Percentiles rank a stretch among this genome's conserved stretches.
Evolutionary conservation across 495 filamentous ascomycete species (phyloP).

Genomic region (Jackrogersella minutella): DNA sequence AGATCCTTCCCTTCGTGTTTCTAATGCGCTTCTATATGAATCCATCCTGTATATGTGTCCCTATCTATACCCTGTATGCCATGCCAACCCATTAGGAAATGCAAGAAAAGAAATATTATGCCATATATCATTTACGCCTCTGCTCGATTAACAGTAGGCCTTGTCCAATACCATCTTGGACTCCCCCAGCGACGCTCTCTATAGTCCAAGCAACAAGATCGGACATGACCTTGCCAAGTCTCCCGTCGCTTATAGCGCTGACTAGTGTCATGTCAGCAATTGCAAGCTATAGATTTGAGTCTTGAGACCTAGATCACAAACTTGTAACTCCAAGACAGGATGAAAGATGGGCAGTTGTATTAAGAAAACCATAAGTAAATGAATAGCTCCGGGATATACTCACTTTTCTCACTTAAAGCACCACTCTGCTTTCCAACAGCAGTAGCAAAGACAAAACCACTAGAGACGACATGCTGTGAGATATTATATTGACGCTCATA

Average conservation of each 20-base stretch:
- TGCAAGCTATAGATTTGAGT: not conserved
- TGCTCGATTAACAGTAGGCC: constrained; percentile 61
- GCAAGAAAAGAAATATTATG: constrained; percentile 18
- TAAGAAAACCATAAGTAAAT: not conserved
- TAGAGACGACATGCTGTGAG: constrained; percentile 61
- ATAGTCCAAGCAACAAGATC: constrained; percentile 64
- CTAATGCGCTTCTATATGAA: constrained; percentile 19
- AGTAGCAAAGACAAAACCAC: constrained; percentile 60
- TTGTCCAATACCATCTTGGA: constrained; percentile 71
- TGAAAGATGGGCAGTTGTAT: not conserved
- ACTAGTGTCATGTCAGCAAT: constrained; percentile 40
- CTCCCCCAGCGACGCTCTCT: constrained; percentile 65
- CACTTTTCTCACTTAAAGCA: constrained; percentile 54
- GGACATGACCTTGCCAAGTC: constrained; percentile 59
- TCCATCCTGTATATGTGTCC: not conserved
- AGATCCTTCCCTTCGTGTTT: not conserved
- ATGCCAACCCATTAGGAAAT: constrained; percentile 1
- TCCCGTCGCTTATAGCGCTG: constrained; percentile 63
- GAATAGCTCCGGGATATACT: not conserved
- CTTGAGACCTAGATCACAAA: not conserved
- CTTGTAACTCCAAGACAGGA: not conserved
- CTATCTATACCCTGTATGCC: constrained; percentile 9
- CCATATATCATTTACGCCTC: constrained; percentile 34
- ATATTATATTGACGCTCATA: constrained; percentile 73
- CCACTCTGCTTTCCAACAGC: constrained; percentile 60